phyloP scores from a whole-genome alignment of 2,329 filamentous ascomycete genomes.

The Cytospora schulzeri region DNA sequence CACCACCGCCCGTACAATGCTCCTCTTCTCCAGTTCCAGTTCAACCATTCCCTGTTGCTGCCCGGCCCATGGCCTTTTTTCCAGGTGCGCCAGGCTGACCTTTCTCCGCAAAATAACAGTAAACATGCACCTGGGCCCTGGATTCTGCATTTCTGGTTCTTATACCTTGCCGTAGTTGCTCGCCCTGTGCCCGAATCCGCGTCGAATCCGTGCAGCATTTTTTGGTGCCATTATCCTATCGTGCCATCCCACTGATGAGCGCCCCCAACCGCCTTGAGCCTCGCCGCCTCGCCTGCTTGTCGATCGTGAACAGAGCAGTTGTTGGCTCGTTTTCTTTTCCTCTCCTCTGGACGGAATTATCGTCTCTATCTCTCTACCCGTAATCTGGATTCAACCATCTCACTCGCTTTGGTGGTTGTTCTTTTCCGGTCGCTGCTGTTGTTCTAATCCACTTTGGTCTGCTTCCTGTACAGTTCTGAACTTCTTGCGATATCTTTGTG shows the following conservation, averaged over 20 bases:
- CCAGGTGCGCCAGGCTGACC: constrained; percentile 1
- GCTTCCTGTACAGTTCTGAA: constrained; percentile 20
- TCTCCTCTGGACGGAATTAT: constrained; percentile 22
- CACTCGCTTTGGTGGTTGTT: constrained; percentile 61
- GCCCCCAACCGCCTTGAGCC: constrained; percentile 7
- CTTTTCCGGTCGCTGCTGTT: constrained; percentile 41
- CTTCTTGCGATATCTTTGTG: constrained; percentile 3
- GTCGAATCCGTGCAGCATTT: background rate
- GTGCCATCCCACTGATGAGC: background rate
- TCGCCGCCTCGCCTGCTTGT: constrained; percentile 8
- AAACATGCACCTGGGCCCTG: constrained; percentile 18
- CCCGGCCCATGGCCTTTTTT: background rate
- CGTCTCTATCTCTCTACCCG: constrained; percentile 16
- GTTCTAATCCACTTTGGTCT: constrained; percentile 29
- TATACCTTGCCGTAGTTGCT: constrained; percentile 17
- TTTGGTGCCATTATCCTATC: constrained; percentile 13
- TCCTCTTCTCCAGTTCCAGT: background rate
- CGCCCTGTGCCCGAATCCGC: constrained; percentile 13
- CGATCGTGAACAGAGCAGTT: constrained; percentile 8
- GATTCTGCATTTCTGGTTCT: constrained; percentile 22
- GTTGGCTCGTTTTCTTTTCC: constrained; percentile 20
- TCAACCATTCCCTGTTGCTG: too few species aligned
- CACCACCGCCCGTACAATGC: background rate
- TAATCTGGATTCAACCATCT: constrained; percentile 41
- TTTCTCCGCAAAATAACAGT: constrained; percentile 8